These are phyloP conservation scores for Aspergillus steynii DNA, from an alignment of 495 filamentous ascomycete species.

Conservation along the genomic window DNA sequence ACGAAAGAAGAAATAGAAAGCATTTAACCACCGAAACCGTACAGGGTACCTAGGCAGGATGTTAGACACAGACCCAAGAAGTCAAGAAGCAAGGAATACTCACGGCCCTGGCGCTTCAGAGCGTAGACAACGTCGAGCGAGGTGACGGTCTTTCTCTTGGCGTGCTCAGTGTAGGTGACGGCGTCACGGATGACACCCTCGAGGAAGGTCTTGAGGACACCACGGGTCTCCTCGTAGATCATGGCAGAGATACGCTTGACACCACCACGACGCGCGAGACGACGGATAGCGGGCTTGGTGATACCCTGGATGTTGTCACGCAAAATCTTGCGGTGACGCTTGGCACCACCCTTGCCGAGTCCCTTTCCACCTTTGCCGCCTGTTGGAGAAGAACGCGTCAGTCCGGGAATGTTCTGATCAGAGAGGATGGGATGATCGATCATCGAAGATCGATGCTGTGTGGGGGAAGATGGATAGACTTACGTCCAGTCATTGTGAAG, in stretches of 20 bases:
- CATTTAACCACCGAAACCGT: constrained; percentile 98
- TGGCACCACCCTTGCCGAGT: constrained; percentile 92
- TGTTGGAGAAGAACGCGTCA: constrained; percentile 47
- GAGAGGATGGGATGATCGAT: background rate
- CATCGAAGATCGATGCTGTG: background rate
- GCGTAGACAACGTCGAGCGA: constrained; percentile 97
- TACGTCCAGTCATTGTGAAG: constrained; percentile 70
- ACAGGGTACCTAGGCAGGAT: constrained; percentile 64
- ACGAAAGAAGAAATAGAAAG: constrained; percentile 22
- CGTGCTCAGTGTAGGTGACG: constrained; percentile 98
- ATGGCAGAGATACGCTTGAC: constrained; percentile 99
- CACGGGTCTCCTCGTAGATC: constrained; percentile 99
- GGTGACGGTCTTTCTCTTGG: constrained; percentile 98
- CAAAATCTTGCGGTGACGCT: constrained; percentile 97
- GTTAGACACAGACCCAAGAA: constrained; percentile 29
- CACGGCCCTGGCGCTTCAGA: constrained; percentile 93
- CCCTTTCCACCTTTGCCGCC: constrained; percentile 98
- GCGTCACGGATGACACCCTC: constrained; percentile 99
- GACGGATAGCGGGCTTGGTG: constrained; percentile 99
- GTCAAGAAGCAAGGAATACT: constrained; percentile 23
- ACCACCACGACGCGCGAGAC: constrained; percentile 99
- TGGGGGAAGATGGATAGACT: constrained; percentile 34
- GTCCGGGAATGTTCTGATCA: constrained; percentile 18
- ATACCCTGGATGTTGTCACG: constrained; percentile 99
- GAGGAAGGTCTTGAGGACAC: constrained; percentile 99